Base-by-base conservation (phyloP, 2,329 filamentous ascomycete genomes). In the Colletotrichum falcatum region DNA sequence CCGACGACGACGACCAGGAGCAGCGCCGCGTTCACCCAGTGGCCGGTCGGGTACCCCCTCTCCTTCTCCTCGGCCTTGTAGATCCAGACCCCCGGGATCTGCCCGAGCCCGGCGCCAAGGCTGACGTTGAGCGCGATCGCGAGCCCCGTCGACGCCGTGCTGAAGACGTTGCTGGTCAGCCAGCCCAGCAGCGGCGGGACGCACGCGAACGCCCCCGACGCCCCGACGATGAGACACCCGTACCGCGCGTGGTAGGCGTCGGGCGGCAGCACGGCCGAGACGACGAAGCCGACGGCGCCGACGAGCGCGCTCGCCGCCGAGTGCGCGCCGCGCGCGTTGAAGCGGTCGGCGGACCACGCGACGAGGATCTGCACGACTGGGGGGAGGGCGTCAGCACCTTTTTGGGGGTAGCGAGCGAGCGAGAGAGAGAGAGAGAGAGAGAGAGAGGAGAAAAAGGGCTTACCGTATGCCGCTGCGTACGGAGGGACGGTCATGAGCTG, bases 31-130 rank as follows among this genome's bases (percentile, higher is more conserved):
- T 92, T 91, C 5, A 85, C 86, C 88, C 89, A 92, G 76, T 93
- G 91, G 0, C 91, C 91, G 0, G 90, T 93, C 0, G 90, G 90
- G 77, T 92, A 93, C 0, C 91, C 91, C 12, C 74, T 79, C 28
- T 81, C 78, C 23, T 85, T 86, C 78, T 94, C 90, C 14, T 87
- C 80, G 1, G 87, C 83, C 76, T 91, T 91, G 80, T 93, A 93
- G 72, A 92, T 93, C 90, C 90, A 94, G 1, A 92, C 90, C 0
- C 91, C 91, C 0, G 89, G 87, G 49, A 94, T 93, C 78, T 93
- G 91, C 0, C 91, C 91, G 0, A 91, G 84, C 0, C 90, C 91
- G 0, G 90, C 91, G 59, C 86, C 86, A 37, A 92, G 85, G 2
- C 88, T 89, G 20, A 93, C 87, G 72, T 93, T 93, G 72, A 94